Evolutionary conservation across 805 yeast species (phyloP).

Genomic region (Barnettozyma sucrosica): DNA sequence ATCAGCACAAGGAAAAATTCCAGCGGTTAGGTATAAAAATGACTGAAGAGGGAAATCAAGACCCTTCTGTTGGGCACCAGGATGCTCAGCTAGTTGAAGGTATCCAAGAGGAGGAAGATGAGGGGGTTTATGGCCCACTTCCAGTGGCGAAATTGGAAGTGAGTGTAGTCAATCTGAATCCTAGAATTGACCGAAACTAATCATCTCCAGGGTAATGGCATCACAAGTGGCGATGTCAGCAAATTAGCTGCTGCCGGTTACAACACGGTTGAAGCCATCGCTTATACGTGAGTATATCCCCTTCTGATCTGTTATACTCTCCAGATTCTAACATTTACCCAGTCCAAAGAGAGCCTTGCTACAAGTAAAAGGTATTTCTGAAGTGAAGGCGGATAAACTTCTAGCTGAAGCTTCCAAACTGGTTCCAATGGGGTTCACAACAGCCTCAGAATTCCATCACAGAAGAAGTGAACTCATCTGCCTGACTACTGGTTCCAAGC

Average conservation of each 20-base stretch:
- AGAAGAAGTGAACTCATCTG: conserved; percentile 88
- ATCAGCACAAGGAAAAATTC: neutral
- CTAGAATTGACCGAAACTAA: neutral
- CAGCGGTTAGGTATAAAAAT: neutral
- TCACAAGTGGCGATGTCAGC: conserved; percentile 67
- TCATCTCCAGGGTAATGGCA: conserved; percentile 65
- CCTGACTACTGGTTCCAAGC: conserved; percentile 92
- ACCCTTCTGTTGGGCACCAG: neutral
- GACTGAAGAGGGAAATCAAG: conserved; percentile 7
- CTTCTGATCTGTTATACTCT: neutral
- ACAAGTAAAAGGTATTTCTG: conserved; percentile 86
- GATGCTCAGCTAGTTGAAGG: conserved; percentile 2
- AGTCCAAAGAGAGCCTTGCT: conserved; percentile 71
- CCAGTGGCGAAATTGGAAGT: conserved; percentile 44
- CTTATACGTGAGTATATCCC: conserved; percentile 53
- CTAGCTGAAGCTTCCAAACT: conserved; percentile 76
- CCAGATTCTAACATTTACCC: conserved; percentile 7
- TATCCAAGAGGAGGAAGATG: conserved; percentile 39
- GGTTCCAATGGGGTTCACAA: conserved; percentile 95
- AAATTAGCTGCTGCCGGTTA: conserved; percentile 79
- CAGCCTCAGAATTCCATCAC: conserved; percentile 90
- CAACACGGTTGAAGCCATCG: conserved; percentile 88
- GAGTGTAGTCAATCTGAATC: conserved; percentile 8
- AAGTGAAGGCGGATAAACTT: conserved; percentile 87
- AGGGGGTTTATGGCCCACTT: conserved; percentile 50